Conservation (phyloP, 1,139 yeast genomes). For the Torulaspora globosa region DNA sequence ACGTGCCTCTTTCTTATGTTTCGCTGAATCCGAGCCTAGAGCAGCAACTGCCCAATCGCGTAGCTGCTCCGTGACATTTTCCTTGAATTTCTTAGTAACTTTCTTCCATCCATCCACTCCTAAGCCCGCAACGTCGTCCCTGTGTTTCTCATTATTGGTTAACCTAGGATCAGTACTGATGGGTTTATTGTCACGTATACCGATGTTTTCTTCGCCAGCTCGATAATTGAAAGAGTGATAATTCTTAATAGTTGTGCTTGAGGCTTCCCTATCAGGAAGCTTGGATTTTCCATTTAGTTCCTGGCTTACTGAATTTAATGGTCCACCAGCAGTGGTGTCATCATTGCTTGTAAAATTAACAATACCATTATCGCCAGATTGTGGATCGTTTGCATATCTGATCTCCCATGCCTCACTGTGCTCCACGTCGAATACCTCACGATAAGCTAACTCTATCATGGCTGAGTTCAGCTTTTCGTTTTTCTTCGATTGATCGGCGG, state of each 20-base stretch:
- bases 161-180: constrained; percentile 79
- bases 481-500: constrained; percentile 10
- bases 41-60: constrained; percentile 52
- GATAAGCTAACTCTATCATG: constrained; percentile 67
- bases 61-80: constrained; percentile 51
- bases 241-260: constrained; percentile 8
- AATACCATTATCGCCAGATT: constrained; percentile 5
- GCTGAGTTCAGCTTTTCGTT: constrained; percentile 47
- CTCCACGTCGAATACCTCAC: constrained; percentile 52
- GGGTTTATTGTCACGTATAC: constrained; percentile 78
- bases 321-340: constrained; percentile 29
- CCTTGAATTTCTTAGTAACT: constrained; percentile 44
- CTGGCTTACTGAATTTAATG: constrained; percentile 7
- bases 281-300: constrained; percentile 1
- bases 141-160: constrained; percentile 59
- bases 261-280: constrained; percentile 30
- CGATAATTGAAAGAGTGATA: constrained; percentile 78
- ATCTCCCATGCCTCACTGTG: constrained; percentile 48
- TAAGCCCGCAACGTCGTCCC: constrained; percentile 68
- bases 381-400: constrained; percentile 15
- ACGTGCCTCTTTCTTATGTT: constrained; percentile 30
- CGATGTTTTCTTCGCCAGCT: constrained; percentile 83
- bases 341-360: constrained; percentile 24
- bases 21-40: constrained; percentile 36
- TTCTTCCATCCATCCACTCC: constrained; percentile 63